Base-by-base conservation (phyloP, 2,329 filamentous ascomycete species). In the Biscogniauxia mediterranea region DNA sequence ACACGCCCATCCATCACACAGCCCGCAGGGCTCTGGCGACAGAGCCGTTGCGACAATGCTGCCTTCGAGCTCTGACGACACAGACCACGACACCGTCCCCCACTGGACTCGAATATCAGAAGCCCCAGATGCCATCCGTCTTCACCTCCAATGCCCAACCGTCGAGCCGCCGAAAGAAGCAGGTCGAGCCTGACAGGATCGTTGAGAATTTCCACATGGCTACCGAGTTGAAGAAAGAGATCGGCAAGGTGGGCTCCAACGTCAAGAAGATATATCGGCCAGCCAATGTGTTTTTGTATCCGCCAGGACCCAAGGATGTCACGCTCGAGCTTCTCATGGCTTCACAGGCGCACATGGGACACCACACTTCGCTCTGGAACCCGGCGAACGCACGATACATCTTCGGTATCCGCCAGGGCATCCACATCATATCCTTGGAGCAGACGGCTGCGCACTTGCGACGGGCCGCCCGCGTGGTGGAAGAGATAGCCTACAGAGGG, bases 401-500 rank as follows among this genome's bases (percentile, higher is more conserved):
- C 74, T 93, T 91, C 75, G 95, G 95, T 69, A 86, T 96, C 64
- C 85, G 95, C 52, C 85, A 95, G 68, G 92, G 90, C 17, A 89
- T 96, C 63, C 94, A 97, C 78, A 93, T 99, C 74, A 97, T 99
- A 76, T 90, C 89, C 9, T 87, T 98, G 3, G 95, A 99, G 74
- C 84, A 87, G 62, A 98, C 91, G 32, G 92, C 93, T 15, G 89
- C 93, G 17, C 89, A 98, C 77, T 84, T 99, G 59, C 88, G 94
- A n/a, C 88, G 95, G 56, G 93, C 95, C 4, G 92, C 93, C n/a
- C 91, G 93, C 69, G 88, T 99, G 3, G 92, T 98, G 1, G 88
- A 93, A 72, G 92, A 93, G 72, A 91, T 98, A 1, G 86, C 92
- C 7, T 89, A 89, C 72, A 82, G 86, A 58, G 95, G 91, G 52